A percentile compares a stretch with the other conserved stretches of the same genome.
Evolutionary conservation across 108 stramenopile species (phyloP).

Genomic region (Skeletonema menzelii): DNA sequence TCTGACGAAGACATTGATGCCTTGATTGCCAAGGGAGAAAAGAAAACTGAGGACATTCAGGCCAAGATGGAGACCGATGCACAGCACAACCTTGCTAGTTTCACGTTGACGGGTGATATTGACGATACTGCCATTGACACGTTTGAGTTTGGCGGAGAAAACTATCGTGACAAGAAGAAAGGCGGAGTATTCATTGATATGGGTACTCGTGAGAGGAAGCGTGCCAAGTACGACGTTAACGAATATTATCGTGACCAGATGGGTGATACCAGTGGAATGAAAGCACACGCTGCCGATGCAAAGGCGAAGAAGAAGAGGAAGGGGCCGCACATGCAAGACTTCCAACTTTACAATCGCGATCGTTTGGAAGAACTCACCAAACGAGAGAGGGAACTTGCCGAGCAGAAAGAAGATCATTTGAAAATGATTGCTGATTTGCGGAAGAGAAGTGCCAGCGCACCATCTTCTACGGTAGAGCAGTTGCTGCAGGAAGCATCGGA

Average conservation of each 20-base stretch:
- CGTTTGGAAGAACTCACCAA: constrained; percentile 73
- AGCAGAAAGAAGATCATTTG: constrained; percentile 71
- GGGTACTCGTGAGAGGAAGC: constrained; percentile 96
- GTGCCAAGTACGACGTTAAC: constrained; percentile 93
- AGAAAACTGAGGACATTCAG: constrained; percentile 84
- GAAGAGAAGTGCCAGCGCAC: constrained; percentile 49
- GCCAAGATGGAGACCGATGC: constrained; percentile 93
- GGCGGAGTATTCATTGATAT: constrained; percentile 90
- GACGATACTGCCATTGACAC: constrained; percentile 72
- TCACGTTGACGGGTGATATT: constrained; percentile 85
- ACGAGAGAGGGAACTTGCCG: constrained; percentile 74
- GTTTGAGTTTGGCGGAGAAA: constrained; percentile 91
- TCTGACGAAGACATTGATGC: constrained; percentile 98
- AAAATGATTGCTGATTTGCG: constrained; percentile 72
- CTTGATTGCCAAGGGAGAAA: constrained; percentile 92
- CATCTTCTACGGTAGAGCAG: constrained; percentile 20
- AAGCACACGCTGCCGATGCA: constrained; percentile 75
- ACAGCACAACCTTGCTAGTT: constrained; percentile 95
- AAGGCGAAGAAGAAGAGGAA: constrained; percentile 84
- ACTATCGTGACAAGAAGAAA: constrained; percentile 82
- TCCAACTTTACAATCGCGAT: constrained; percentile 91
- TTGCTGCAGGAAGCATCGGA: constrained; percentile 56
- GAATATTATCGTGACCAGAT: constrained; percentile 89
- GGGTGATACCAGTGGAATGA: constrained; percentile 65
- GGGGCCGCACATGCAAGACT: constrained; percentile 91